phyloP scores from a whole-genome alignment of 306 rosid species.

The Sicyos edulis region DNA sequence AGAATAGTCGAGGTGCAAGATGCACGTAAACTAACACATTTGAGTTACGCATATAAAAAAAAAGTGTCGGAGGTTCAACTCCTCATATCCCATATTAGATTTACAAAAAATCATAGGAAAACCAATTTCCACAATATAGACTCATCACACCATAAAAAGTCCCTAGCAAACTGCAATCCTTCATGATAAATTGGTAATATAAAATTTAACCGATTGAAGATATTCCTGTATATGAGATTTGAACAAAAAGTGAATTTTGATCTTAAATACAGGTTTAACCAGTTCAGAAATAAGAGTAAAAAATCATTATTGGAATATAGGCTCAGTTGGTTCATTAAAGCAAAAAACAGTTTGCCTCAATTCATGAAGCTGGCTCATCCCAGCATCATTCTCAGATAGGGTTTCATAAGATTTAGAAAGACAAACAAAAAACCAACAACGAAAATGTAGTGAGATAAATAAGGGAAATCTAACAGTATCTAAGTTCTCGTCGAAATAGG shows the following conservation, averaged over 20 bases:
- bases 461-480: constrained; percentile 27
- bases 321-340: not conserved
- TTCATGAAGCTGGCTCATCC: constrained; percentile 7
- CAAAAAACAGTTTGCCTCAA: not conserved
- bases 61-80: no score
- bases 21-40: no score
- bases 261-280: not conserved
- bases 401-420: no score
- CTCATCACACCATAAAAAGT: not conserved
- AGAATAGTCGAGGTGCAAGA: no score
- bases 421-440: no score
- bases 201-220: not conserved
- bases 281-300: not conserved
- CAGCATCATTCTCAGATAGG: not conserved
- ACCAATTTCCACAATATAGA: not conserved
- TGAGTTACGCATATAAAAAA: no score
- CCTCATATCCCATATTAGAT: no score
- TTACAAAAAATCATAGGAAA: not conserved
- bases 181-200: not conserved
- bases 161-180: not conserved
- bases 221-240: not conserved
- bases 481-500: constrained; percentile 27
- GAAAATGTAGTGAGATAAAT: not conserved
- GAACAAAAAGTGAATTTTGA: not conserved
- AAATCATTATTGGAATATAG: constrained; percentile 4